Evolutionary conservation across 129 eudicot genomes (phyloP), one percentile per base, ranked within the genome.

Genomic region (Artemisia argyi): DNA sequence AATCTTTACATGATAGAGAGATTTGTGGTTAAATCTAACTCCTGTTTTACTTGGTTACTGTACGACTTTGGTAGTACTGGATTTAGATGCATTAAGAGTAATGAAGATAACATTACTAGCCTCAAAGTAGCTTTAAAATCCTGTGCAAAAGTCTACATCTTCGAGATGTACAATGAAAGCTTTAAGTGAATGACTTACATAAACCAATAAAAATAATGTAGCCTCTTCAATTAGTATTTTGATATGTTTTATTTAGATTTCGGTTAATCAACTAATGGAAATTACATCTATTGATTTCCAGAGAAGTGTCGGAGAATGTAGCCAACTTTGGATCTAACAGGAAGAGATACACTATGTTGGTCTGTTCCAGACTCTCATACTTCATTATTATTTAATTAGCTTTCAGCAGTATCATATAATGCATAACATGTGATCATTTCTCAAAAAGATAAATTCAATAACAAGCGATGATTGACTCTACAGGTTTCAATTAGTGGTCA

Each of bases 401-500:
- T 49, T 51, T 58, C 65, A 64, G 17, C 30, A 3, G 30, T 53
- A 69, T 49, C 44, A 16, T 49, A 55, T 26, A 49, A 54, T 24
- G 62, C 68, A 47, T 65, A 13, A 52, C 16, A 52, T 16, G 51
- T 35, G 58, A 32, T 69, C 65, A 52, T 68, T 24, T 62, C 16
- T 67, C 51, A 26, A 30, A 18, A 19, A 66, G 35, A 32, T 42
- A 22, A 54, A 18, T 42, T 65, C 18, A 1, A 11, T 61, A 30
- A 28, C 24, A n/a, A 49, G 50, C 49, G 55, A 30, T 19, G 22
- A 58, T 69, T 35, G 72, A 75, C 52, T 57, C 65, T 72, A 49
- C 90, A 95, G 99, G 92, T 95, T 49, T 95, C 99, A 77, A 73
- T 95, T 30, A 88, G 91, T 88, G 99, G 99, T 74, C 99, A 95